Base-by-base conservation (phyloP, 345 rosid species). In the Sonneratia caseolaris region DNA sequence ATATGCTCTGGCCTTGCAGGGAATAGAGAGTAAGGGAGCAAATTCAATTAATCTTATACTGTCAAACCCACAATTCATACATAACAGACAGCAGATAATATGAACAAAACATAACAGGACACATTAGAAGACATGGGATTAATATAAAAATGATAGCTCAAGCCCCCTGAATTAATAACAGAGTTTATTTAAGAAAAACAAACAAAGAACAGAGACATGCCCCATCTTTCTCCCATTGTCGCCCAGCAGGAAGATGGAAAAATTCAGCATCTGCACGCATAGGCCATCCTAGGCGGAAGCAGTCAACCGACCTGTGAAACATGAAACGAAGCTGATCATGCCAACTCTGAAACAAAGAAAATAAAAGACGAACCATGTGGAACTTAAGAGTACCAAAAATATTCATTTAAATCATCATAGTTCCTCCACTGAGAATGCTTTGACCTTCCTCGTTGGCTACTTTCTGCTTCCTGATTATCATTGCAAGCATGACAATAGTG, bases 391-490 rank as follows among this genome's bases (percentile, higher is more conserved):
- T 81, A 96, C 99, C 99, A 96, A 79, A 96, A 96, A 79, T 87
- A 96, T 76, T 96, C 99, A 79, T 96, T 96, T 74, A 96, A 76
- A 84, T 96, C 99, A 78, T 96, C 99, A 74, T 96, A 96, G 73
- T 96, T 96, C 78, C 99, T 92, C 99, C 99, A 96, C 67, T 91
- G 97, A n/a, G 98, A 96, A 79, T 96, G 99, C 84, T 96, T 96
- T 77, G 99, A 96, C 79, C 74, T 91, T 68, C 97, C 99, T 71
- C 45, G 82, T 78, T 86, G 81, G 81, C 95, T 91, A 81, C 87
- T 84, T 79, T 86, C 84, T 71, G 99, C 90, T 85, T 96, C 99
- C 99, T 96, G 77, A 68, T 67, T 81, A 77, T 62, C 66, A 35
- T 62, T 27, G 78, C 40, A 76, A 70, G 53, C 24, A 61, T 74